These are phyloP conservation scores for Rosa chinensis DNA, from an alignment of 306 rosid genomes.

Conservation along the genomic window DNA sequence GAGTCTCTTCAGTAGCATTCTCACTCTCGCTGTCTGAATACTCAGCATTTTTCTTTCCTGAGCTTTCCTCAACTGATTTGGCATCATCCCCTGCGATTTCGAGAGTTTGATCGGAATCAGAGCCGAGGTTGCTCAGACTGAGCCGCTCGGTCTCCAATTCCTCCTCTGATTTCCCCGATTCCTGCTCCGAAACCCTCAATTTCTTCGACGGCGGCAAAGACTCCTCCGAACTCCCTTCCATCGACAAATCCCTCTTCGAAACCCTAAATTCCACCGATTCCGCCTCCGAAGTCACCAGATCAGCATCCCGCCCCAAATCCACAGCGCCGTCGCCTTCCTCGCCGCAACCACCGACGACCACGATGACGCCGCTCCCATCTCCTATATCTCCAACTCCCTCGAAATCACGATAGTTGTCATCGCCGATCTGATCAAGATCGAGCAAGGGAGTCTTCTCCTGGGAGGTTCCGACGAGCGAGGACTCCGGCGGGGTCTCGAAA, in stretches of 20 bases:
- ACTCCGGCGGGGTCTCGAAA: conserved; percentile 59
- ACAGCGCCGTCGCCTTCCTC: background rate
- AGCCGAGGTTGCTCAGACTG: background rate
- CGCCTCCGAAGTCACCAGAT: conserved; percentile 35
- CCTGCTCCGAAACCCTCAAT: conserved; percentile 22
- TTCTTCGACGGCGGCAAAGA: conserved; percentile 20
- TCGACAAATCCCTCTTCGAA: conserved; percentile 21
- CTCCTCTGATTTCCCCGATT: background rate
- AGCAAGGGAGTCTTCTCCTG: conserved; percentile 20
- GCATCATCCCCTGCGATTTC: background rate
- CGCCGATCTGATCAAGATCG: background rate
- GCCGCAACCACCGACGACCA: conserved; percentile 1
- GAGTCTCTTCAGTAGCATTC: background rate
- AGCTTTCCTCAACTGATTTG: background rate
- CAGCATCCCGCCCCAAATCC: conserved; percentile 38
- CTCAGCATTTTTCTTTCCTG: conserved; percentile 10
- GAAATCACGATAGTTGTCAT: background rate
- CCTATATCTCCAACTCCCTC: background rate
- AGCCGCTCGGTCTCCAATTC: background rate
- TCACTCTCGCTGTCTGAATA: background rate
- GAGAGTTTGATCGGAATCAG: background rate
- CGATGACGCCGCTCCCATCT: background rate
- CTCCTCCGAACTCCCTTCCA: conserved; percentile 11
- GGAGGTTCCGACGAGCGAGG: conserved; percentile 21
- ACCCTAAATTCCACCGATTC: background rate